A percentile compares a stretch with the other conserved stretches of the same genome.
phyloP scores from a whole-genome alignment of 169 alveolate genomes.

The Eimeria praecox region DNA sequence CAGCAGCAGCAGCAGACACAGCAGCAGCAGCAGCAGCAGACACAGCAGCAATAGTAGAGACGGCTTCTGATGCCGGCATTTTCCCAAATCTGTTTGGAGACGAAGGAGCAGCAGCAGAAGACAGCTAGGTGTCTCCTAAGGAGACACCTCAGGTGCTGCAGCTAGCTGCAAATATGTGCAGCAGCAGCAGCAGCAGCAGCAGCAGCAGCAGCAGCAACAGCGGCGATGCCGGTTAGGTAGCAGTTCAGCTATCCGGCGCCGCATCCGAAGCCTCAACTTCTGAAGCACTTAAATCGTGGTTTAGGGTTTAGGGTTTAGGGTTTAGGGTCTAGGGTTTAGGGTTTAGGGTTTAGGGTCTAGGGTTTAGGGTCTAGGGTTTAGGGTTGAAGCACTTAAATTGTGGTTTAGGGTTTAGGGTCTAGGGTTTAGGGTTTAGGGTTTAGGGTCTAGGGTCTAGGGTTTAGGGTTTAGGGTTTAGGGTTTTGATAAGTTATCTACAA shows the following conservation, averaged over 20 bases:
- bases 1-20: neutral
- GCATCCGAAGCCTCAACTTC: neutral
- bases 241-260: neutral
- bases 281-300: neutral
- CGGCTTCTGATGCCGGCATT: constrained; percentile 9
- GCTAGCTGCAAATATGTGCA: neutral
- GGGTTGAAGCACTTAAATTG: too few species aligned
- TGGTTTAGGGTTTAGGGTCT: neutral
- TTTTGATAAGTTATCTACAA: too few species aligned
- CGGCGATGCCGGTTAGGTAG: neutral
- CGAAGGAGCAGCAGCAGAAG: neutral
- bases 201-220: neutral
- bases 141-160: constrained; percentile 24
- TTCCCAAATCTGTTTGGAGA: constrained; percentile 17
- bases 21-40: neutral
- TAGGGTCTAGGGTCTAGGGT: neutral
- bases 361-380: neutral
- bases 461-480: too few species aligned
- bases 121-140: neutral
- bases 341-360: too few species aligned
- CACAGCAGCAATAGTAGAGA: neutral
- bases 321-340: too few species aligned
- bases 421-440: neutral
- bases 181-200: constrained; percentile 60
- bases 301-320: neutral